A percentile compares a stretch with the other conserved stretches of the same genome.
Evolutionary conservation across 306 rosid genomes (phyloP).

Genomic region (Macrotyloma uniflorum): DNA sequence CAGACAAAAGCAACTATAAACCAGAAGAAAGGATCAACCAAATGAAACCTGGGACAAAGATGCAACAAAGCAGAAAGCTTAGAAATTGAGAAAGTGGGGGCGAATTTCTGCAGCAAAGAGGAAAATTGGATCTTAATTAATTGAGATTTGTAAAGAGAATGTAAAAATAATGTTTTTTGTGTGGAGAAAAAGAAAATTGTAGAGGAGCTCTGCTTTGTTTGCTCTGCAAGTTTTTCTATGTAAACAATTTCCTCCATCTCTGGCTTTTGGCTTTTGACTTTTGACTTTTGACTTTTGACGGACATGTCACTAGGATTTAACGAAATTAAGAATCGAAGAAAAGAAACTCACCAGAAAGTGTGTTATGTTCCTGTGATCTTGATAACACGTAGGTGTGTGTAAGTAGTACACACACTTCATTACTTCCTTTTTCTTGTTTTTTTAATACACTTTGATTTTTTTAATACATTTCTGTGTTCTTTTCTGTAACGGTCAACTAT

Average conservation of each 20-base stretch:
- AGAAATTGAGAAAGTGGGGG: conserved; percentile 12
- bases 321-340: background rate
- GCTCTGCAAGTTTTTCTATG: background rate
- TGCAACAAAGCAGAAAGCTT: background rate
- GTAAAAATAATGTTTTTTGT: conserved; percentile 19
- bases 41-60: conserved; percentile 7
- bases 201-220: background rate
- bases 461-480: too few relatives aligned
- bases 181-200: conserved; percentile 27
- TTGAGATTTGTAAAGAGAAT: background rate
- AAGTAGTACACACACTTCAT: too few relatives aligned
- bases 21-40: background rate
- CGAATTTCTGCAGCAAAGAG: background rate
- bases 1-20: background rate
- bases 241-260: background rate
- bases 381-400: background rate
- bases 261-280: too few relatives aligned
- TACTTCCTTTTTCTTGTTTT: too few relatives aligned
- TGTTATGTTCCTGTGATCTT: background rate
- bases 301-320: background rate
- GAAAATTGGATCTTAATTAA: background rate
- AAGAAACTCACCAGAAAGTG: background rate
- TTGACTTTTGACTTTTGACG: conserved; percentile 36
- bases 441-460: too few relatives aligned
- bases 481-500: too few relatives aligned